A percentile compares a stretch with the other conserved stretches of the same genome.
Conservation (phyloP, 2,329 filamentous ascomycete genomes). For the Penicillium sp. region DNA sequence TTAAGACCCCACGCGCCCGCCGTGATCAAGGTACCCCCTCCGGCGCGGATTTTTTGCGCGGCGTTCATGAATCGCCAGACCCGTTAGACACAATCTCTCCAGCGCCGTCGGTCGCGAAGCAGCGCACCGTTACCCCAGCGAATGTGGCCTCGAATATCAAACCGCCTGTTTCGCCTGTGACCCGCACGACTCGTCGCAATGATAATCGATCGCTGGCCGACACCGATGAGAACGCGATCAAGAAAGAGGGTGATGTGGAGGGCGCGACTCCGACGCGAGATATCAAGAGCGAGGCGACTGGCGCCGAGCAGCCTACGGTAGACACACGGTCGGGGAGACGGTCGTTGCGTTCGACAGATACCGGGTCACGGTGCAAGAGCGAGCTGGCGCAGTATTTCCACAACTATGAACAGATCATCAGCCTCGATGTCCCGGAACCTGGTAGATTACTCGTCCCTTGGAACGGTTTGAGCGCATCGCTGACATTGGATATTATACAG, state of each 20-base stretch:
- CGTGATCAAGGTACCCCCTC: constrained; percentile 11
- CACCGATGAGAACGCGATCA: neutral
- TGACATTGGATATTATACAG: constrained; percentile 37
- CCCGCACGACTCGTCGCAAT: constrained; percentile 13
- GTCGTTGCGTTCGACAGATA: constrained; percentile 77
- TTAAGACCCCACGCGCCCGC: constrained; percentile 7
- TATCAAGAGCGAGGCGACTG: constrained; percentile 4
- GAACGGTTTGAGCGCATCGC: neutral
- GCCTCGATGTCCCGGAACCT: constrained; percentile 67
- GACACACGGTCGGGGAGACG: constrained; percentile 47
- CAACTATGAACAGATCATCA: constrained; percentile 89
- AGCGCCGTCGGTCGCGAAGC: constrained; percentile 4
- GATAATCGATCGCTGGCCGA: constrained; percentile 1
- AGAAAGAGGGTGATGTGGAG: neutral
- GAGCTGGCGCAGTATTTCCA: constrained; percentile 84
- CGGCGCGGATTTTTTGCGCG: constrained; percentile 6
- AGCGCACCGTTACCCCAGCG: constrained; percentile 4
- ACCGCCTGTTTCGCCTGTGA: constrained; percentile 10
- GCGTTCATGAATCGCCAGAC: constrained; percentile 19
- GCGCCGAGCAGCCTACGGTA: constrained; percentile 5
- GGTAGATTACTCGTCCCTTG: constrained; percentile 45
- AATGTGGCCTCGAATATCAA: constrained; percentile 9
- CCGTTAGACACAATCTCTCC: constrained; percentile 23
- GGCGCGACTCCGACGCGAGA: constrained; percentile 2
- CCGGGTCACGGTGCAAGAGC: constrained; percentile 74